Evolutionary conservation across 1,284 basidiomycete genomes (phyloP).

Genomic region (Rhodotorula sp.): DNA sequence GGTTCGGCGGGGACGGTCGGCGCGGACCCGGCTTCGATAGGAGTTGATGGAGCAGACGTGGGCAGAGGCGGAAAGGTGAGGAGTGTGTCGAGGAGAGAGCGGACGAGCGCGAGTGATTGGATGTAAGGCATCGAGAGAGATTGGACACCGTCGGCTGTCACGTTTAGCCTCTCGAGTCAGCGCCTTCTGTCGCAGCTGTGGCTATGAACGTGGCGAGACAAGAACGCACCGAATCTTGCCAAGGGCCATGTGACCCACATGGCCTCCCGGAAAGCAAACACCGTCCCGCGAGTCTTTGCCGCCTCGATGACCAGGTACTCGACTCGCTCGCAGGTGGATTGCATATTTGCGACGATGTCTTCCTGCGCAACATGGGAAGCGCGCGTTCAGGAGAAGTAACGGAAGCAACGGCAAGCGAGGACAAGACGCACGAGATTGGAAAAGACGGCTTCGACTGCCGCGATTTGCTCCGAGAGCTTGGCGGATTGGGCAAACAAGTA

Average conservation of each 20-base stretch:
- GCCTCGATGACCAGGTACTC: conserved; percentile 40
- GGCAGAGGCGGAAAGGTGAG: conserved; percentile 33
- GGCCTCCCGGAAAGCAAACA: conserved; percentile 41
- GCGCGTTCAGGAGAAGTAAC: background rate
- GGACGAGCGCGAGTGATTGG: conserved; percentile 34
- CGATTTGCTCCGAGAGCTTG: conserved; percentile 33
- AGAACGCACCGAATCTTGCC: conserved; percentile 38
- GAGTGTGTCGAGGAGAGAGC: conserved; percentile 32
- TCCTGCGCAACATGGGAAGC: background rate
- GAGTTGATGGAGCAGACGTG: background rate
- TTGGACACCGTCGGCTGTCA: conserved; percentile 31
- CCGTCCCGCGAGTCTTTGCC: conserved; percentile 32
- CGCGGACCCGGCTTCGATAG: background rate
- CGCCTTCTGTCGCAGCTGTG: too few species aligned
- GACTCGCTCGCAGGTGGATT: conserved; percentile 24
- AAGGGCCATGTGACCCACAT: conserved; percentile 45
- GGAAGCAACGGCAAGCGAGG: background rate
- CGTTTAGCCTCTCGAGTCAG: background rate
- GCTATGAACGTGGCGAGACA: background rate
- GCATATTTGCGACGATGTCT: conserved; percentile 19
- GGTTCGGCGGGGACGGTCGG: too few species aligned
- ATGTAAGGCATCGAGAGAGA: conserved; percentile 23
- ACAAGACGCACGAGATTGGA: conserved; percentile 23
- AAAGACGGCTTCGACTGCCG: conserved; percentile 30
- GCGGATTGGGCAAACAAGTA: conserved; percentile 34